Percentiles rank a stretch among this genome's conserved stretches.
Conservation (phyloP, 1,284 basidiomycete genomes). For the Cerioporus squamosus region DNA sequence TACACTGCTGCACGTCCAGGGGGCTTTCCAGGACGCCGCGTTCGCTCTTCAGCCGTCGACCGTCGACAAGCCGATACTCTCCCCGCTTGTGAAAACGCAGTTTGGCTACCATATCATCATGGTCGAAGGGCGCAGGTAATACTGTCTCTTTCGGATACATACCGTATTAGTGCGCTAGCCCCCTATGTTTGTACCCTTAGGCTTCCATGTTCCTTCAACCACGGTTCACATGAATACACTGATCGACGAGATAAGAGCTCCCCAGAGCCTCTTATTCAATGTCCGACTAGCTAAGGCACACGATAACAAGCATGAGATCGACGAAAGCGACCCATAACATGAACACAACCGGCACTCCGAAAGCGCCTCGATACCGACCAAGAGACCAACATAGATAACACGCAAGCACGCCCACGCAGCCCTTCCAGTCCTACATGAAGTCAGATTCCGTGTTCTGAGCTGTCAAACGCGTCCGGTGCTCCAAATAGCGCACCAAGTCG, state of each 20-base stretch:
- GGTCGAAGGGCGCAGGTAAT: constrained; percentile 79
- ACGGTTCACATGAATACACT: too few species aligned
- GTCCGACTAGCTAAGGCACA: constrained; percentile 8
- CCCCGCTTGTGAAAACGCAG: constrained; percentile 77
- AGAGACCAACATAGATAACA: background rate
- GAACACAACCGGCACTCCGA: background rate
- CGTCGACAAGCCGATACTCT: constrained; percentile 74
- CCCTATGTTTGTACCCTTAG: too few species aligned
- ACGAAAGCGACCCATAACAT: background rate
- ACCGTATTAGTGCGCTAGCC: too few species aligned
- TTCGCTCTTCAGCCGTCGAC: constrained; percentile 79
- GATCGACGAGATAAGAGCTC: background rate
- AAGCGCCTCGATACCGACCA: background rate
- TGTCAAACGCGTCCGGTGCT: constrained; percentile 28
- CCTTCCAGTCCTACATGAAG: constrained; percentile 20
- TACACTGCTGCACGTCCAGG: constrained; percentile 36
- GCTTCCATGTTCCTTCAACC: too few species aligned
- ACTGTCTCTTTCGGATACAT: too few species aligned
- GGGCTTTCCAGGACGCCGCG: constrained; percentile 82
- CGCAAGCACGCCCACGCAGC: background rate
- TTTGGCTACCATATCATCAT: constrained; percentile 90
- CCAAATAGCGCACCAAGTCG: constrained; percentile 30
- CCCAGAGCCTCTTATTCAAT: too few species aligned
- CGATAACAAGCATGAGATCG: background rate
- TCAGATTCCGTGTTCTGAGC: constrained; percentile 22